These are phyloP conservation scores for Ampelomyces quisqualis DNA, from an alignment of 2,329 filamentous ascomycete species.

Conservation along the genomic window DNA sequence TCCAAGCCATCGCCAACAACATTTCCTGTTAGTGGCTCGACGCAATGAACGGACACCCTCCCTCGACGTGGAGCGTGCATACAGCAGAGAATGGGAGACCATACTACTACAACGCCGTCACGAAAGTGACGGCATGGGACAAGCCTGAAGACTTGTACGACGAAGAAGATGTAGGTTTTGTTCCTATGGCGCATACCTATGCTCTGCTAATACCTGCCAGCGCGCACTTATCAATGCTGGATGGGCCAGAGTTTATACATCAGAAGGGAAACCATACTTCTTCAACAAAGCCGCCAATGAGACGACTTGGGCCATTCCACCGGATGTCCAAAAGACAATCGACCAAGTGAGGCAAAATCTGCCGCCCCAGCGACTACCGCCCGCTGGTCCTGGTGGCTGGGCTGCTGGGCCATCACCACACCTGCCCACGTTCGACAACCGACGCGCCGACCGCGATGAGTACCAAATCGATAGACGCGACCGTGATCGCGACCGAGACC, in stretches of 20 bases:
- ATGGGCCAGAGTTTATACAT: conserved; percentile 84
- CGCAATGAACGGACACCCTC: conserved; percentile 61
- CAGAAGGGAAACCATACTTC: conserved; percentile 88
- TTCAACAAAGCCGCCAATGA: conserved; percentile 89
- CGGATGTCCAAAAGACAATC: conserved; percentile 68
- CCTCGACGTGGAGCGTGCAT: conserved; percentile 61
- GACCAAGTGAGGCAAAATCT: conserved; percentile 64
- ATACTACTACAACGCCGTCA: conserved; percentile 88
- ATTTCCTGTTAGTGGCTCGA: conserved; percentile 4
- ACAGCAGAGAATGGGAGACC: conserved; percentile 70
- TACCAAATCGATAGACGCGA: conserved; percentile 6
- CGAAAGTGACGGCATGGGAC: conserved; percentile 88
- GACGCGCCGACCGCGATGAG: conserved; percentile 32
- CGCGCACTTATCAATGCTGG: conserved; percentile 78
- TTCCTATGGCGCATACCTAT: not conserved
- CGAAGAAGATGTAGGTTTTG: conserved; percentile 66
- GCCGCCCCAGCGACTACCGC: conserved; percentile 47
- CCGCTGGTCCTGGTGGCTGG: conserved; percentile 52
- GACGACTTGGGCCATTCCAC: conserved; percentile 94
- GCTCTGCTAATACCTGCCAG: conserved; percentile 49
- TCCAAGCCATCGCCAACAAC: conserved; percentile 6
- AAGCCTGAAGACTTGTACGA: conserved; percentile 91
- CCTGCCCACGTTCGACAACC: conserved; percentile 46
- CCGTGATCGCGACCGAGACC: conserved; percentile 28
- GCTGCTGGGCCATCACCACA: conserved; percentile 56